phyloP scores from a whole-genome alignment of 2,329 filamentous ascomycete genomes.

The Penicillium sp. region DNA sequence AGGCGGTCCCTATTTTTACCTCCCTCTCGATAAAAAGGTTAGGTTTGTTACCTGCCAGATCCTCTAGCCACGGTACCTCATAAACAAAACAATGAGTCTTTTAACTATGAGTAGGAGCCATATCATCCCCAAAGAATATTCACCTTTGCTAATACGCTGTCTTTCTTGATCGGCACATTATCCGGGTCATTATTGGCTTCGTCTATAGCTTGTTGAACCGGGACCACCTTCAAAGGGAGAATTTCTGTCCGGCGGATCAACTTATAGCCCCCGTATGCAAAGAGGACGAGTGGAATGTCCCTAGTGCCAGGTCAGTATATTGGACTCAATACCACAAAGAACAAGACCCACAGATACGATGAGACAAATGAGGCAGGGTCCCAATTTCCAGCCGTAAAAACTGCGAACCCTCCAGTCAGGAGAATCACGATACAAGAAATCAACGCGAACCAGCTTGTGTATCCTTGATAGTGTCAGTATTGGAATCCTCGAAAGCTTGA shows the following conservation, averaged over 20 bases:
- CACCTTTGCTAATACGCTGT: slow-evolving; percentile 25
- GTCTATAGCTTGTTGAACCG: slow-evolving; percentile 52
- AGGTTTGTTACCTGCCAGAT: too few relatives aligned
- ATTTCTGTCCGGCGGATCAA: slow-evolving; percentile 60
- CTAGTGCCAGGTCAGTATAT: slow-evolving; percentile 31
- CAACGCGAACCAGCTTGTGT: slow-evolving; percentile 60
- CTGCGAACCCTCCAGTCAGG: slow-evolving; percentile 65
- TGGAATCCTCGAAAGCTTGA: slow-evolving; percentile 1
- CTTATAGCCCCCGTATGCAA: slow-evolving; percentile 63
- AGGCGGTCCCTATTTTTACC: too few relatives aligned
- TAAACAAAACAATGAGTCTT: neutral
- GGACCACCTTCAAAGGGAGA: slow-evolving; percentile 51
- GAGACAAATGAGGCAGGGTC: slow-evolving; percentile 57
- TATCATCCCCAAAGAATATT: slow-evolving; percentile 35
- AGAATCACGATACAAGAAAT: slow-evolving; percentile 61
- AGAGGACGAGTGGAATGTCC: slow-evolving; percentile 59
- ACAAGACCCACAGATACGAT: slow-evolving; percentile 57
- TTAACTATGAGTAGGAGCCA: neutral
- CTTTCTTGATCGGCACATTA: slow-evolving; percentile 25
- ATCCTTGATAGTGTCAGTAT: slow-evolving; percentile 41
- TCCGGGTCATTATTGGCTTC: slow-evolving; percentile 41
- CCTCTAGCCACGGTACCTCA: neutral
- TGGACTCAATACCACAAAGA: neutral
- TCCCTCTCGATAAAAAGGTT: too few relatives aligned
- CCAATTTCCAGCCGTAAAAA: slow-evolving; percentile 61